These are phyloP conservation scores for Sonneratia alba DNA, from an alignment of 345 rosid species.

Conservation along the genomic window DNA sequence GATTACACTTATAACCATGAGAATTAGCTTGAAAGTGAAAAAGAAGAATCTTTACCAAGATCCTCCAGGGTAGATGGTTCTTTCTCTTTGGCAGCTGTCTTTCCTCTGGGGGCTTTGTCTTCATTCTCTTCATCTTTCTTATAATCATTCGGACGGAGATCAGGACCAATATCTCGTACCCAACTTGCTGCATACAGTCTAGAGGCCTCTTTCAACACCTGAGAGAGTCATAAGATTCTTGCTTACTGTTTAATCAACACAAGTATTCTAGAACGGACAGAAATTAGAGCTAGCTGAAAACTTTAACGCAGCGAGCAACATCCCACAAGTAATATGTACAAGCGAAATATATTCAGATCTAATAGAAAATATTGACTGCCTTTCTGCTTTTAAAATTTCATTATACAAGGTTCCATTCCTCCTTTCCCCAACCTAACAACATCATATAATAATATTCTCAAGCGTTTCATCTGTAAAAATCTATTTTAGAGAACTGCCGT, in stretches of 20 bases:
- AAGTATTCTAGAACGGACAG: background rate
- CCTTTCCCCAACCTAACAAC: background rate
- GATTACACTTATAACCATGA: background rate
- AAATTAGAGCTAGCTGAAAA: background rate
- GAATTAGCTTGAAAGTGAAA: background rate
- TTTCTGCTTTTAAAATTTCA: background rate
- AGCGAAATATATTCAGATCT: background rate
- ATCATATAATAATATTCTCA: background rate
- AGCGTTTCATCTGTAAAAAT: background rate
- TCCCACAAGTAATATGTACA: background rate
- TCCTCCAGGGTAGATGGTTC: constrained; percentile 77
- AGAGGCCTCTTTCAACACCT: constrained; percentile 85
- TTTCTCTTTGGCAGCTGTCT: constrained; percentile 24
- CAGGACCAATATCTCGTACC: constrained; percentile 94
- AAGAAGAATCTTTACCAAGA: constrained; percentile 46
- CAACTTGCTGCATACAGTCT: constrained; percentile 90
- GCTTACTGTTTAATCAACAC: background rate
- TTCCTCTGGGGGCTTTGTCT: constrained; percentile 16
- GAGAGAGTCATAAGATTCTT: background rate
- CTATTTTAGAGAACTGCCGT: background rate
- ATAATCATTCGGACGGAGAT: constrained; percentile 75
- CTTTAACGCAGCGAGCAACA: background rate
- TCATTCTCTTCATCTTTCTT: constrained; percentile 47
- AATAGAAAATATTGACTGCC: background rate
- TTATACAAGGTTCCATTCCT: background rate